Conservation (phyloP, 2,329 filamentous ascomycete genomes). For the Penicillium sp. region DNA sequence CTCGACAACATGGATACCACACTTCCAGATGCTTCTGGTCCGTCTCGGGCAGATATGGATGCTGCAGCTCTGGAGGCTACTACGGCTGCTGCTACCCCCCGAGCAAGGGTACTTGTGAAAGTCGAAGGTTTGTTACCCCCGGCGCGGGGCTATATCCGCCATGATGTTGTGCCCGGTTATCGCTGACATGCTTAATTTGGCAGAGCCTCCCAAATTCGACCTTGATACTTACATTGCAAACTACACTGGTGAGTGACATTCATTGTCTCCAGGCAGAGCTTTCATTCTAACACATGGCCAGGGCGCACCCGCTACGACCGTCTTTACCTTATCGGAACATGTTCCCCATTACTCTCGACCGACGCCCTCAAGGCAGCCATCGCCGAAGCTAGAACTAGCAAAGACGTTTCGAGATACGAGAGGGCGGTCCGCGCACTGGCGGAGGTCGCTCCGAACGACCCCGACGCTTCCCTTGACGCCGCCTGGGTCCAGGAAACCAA, state of each 20-base stretch:
- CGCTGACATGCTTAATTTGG: conserved; percentile 1
- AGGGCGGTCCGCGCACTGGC: conserved; percentile 66
- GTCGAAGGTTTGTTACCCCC: conserved; percentile 32
- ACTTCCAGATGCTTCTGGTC: conserved; percentile 29
- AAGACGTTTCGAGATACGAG: conserved; percentile 70
- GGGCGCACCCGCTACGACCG: conserved; percentile 79
- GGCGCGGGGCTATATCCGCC: conserved; percentile 7
- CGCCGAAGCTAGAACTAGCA: conserved; percentile 70
- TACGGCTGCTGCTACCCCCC: not conserved
- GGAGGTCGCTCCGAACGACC: conserved; percentile 63
- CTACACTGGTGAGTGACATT: conserved; percentile 64
- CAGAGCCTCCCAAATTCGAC: conserved; percentile 83
- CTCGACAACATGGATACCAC: conserved; percentile 28
- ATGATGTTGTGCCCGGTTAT: not conserved
- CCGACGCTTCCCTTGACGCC: conserved; percentile 65
- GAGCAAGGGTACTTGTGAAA: conserved; percentile 20
- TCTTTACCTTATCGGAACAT: conserved; percentile 75
- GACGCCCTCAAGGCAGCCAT: conserved; percentile 81
- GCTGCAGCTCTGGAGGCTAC: conserved; percentile 1
- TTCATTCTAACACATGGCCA: conserved; percentile 37
- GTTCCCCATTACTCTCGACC: conserved; percentile 70
- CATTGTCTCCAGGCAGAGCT: not conserved
- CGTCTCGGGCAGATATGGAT: conserved; percentile 14
- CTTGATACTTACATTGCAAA: conserved; percentile 88
- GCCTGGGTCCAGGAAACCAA: conserved; percentile 73